Percentiles rank a stretch among this genome's conserved stretches.
Conservation (phyloP, 345 rosid species). For the Salix viminalis region DNA sequence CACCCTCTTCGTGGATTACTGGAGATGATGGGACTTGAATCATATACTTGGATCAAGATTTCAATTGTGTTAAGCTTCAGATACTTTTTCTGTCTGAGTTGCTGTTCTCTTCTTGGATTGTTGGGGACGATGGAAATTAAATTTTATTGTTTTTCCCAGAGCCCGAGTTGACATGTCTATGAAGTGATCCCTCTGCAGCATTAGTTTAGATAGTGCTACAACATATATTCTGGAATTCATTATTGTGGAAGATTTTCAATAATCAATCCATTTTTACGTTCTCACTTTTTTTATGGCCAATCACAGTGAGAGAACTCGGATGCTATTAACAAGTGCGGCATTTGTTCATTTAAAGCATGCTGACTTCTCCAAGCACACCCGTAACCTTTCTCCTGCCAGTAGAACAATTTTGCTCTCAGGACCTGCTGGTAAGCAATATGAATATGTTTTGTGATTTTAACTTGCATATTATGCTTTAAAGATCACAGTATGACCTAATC, state of each 20-base stretch:
- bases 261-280: background rate
- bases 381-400: conserved; percentile 94
- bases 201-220: background rate
- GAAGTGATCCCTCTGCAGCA: background rate
- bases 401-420: conserved; percentile 85
- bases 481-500: conserved; percentile 10
- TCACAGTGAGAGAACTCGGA: conserved; percentile 67
- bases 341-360: conserved; percentile 70
- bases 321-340: conserved; percentile 77
- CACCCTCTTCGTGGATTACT: background rate
- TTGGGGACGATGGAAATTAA: background rate
- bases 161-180: background rate
- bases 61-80: background rate
- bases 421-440: conserved; percentile 62
- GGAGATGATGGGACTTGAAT: background rate
- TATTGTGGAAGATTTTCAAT: background rate
- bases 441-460: background rate
- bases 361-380: conserved; percentile 75
- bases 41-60: background rate
- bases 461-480: background rate
- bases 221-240: background rate
- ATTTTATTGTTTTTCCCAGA: background rate
- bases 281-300: conserved; percentile 11
- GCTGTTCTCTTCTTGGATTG: background rate
- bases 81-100: background rate